phyloP scores from a whole-genome alignment of 495 filamentous ascomycete species.

The Penicillium longicatenatum region DNA sequence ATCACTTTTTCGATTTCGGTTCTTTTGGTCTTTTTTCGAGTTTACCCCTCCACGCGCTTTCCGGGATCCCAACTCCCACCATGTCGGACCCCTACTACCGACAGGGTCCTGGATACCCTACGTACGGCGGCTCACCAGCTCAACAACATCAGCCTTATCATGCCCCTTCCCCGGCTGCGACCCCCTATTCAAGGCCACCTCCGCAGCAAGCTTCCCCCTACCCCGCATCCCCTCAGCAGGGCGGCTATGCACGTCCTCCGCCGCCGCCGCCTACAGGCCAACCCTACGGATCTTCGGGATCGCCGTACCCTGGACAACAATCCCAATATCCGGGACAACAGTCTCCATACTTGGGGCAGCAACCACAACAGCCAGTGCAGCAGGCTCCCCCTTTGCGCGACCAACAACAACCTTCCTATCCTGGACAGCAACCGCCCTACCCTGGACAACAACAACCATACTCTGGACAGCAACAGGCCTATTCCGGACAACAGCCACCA shows the following conservation, averaged over 20 bases:
- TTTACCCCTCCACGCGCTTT: slow-evolving; percentile 12
- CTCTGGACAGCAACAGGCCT: slow-evolving; percentile 20
- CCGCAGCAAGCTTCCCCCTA: slow-evolving; percentile 26
- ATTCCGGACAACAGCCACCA: slow-evolving; percentile 20
- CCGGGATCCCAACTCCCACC: slow-evolving; percentile 13
- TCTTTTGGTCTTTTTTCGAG: slow-evolving; percentile 18
- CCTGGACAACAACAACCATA: slow-evolving; percentile 22
- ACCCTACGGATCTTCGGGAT: slow-evolving; percentile 38
- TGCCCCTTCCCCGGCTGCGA: slow-evolving; percentile 32
- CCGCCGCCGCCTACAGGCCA: slow-evolving; percentile 35
- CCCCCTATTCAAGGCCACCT: slow-evolving; percentile 35
- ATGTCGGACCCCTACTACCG: slow-evolving; percentile 46
- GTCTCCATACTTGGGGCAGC: slow-evolving; percentile 20
- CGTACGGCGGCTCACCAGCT: slow-evolving; percentile 40
- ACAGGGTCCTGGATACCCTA: slow-evolving; percentile 34
- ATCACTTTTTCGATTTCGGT: slow-evolving; percentile 7
- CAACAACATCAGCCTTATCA: slow-evolving; percentile 44
- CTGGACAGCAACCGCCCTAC: slow-evolving; percentile 21
- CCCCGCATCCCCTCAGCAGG: slow-evolving; percentile 36
- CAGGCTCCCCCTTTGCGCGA: neutral
- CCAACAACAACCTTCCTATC: slow-evolving; percentile 13
- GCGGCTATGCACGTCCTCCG: slow-evolving; percentile 31
- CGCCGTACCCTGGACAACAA: slow-evolving; percentile 35
- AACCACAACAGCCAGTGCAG: slow-evolving; percentile 7
- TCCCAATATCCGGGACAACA: slow-evolving; percentile 23